Evolutionary conservation across 202 grass and related monocot species (phyloP), one percentile per base, ranked within the genome.

Genomic region (Zoysia matrella): DNA sequence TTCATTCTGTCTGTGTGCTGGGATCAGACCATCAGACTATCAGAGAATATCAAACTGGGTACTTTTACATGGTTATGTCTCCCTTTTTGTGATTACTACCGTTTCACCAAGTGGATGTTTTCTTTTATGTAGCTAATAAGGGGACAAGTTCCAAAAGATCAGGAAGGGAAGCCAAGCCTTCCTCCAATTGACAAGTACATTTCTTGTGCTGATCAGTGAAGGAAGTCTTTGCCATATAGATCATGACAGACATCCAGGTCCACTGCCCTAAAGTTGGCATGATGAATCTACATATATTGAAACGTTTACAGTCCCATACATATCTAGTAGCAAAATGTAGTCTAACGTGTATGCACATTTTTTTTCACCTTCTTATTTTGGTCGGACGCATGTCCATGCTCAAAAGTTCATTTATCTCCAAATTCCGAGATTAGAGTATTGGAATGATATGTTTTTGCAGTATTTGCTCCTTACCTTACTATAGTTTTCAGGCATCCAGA

Each of bases 131-230:
- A 97, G 92, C 80, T 94, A 78, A 97, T 97, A 89, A 88, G 92
- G 93, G 92, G 92, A 7, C 88, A 91, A 71, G 70, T 90, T 82
- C 57, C 76, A 40, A 89, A 84, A 84, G 70, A 78, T 81, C 82
- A 55, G 60, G 85, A 94, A 65, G 86, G 88, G 5, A 79, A 69
- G 36, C 47, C 52, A 13, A 89, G 54, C 77, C 95, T 97, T 84
- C 95, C 95, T 52, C 73, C 95, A 40, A 80, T 97, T 10, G 74
- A 88, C 7, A 92, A 97, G 82, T 97, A 93, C 86, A 94, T 51
- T 82, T 36, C 30, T 36, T 36, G 30, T 36, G 30, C 30, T 36
- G 0, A 36, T 36, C 30, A 36, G 30, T 36, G 92, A 55, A 75
- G 84, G 54, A 90, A 88, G 47, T 88, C 88, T 45, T 84, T 89